Percentiles rank a stretch among this genome's conserved stretches.
These are phyloP conservation scores for Penicillium sp. DNA, from an alignment of 2,329 filamentous ascomycete genomes.

Conservation along the genomic window DNA sequence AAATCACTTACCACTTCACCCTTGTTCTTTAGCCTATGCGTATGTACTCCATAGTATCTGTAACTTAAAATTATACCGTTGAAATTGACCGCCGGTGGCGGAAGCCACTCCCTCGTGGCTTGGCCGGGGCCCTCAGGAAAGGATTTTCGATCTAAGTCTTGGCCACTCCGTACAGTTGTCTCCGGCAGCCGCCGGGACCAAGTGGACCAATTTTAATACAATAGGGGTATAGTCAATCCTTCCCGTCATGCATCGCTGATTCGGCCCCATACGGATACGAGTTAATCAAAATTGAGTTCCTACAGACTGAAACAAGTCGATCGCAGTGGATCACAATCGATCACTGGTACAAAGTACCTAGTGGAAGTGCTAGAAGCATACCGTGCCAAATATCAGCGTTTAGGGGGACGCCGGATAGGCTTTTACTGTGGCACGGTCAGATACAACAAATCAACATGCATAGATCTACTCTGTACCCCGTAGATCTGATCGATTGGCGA, in stretches of 20 bases:
- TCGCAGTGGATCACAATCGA: neutral
- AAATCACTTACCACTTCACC: neutral
- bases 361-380: neutral
- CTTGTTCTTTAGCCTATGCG: neutral
- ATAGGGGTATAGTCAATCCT: neutral
- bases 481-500: neutral
- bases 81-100: neutral
- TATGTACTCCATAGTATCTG: neutral
- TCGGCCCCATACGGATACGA: neutral
- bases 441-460: neutral
- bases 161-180: neutral
- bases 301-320: neutral
- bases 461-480: no score
- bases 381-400: neutral
- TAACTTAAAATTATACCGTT: neutral
- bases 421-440: neutral
- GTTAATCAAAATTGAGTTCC: neutral
- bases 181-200: neutral
- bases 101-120: conserved; percentile 10
- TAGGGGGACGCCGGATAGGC: neutral
- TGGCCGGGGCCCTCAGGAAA: neutral
- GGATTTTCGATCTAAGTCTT: conserved; percentile 5
- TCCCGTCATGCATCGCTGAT: neutral
- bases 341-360: neutral
- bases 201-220: neutral